These are phyloP conservation scores for Yamadazyma jaroonii DNA, from an alignment of 1,139 yeast species.

Conservation along the genomic window DNA sequence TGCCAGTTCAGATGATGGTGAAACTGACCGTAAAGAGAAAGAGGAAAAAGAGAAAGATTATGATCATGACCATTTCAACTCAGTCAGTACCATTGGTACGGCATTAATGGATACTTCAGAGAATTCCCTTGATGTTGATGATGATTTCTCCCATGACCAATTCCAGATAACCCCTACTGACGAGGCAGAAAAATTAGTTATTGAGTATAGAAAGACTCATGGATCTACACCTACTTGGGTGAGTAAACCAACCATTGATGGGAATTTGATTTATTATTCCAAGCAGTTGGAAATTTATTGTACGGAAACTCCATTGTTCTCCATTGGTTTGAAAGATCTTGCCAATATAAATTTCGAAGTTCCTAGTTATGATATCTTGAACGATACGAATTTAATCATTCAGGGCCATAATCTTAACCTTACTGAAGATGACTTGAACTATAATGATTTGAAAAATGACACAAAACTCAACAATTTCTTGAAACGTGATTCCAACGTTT, in stretches of 20 bases:
- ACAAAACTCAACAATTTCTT: conserved; percentile 25
- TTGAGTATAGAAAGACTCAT: conserved; percentile 26
- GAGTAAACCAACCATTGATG: conserved; percentile 55
- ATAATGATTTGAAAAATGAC: conserved; percentile 20
- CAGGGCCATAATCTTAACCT: conserved; percentile 3
- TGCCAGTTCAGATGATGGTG: conserved; percentile 35
- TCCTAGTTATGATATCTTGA: conserved; percentile 26
- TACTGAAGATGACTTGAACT: neutral
- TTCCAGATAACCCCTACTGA: conserved; percentile 14
- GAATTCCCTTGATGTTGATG: conserved; percentile 1
- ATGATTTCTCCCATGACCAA: conserved; percentile 2
- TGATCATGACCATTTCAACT: conserved; percentile 10
- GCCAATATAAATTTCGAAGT: conserved; percentile 21
- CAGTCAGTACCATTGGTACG: conserved; percentile 9
- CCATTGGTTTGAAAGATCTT: conserved; percentile 19
- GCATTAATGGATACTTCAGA: conserved; percentile 8
- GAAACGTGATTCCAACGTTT: conserved; percentile 41
- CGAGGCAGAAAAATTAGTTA: conserved; percentile 37
- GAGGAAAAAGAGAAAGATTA: neutral
- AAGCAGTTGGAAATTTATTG: conserved; percentile 59
- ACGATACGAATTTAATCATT: conserved; percentile 20
- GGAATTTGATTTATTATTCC: conserved; percentile 58
- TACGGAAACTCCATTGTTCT: conserved; percentile 48
- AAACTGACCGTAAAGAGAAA: conserved; percentile 1
- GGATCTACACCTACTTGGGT: conserved; percentile 43